Conservation (phyloP, 2,329 filamentous ascomycete species). For the Penicillium sp. region DNA sequence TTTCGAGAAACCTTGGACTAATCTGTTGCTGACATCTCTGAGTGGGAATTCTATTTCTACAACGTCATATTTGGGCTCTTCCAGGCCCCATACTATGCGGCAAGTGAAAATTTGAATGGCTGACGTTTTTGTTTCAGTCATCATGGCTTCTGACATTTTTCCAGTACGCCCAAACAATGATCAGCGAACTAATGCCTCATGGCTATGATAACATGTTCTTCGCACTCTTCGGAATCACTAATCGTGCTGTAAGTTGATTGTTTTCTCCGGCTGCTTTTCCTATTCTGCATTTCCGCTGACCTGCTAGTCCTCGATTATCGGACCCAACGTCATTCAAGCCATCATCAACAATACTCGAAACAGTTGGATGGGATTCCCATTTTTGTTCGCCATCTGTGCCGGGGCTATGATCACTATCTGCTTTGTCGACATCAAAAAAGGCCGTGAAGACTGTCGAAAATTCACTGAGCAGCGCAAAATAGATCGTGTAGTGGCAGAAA, state of each 20-base stretch:
- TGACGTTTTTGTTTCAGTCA: neutral
- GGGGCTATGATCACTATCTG: slow-evolving; percentile 41
- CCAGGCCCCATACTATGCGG: slow-evolving; percentile 45
- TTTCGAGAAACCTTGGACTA: too few species aligned
- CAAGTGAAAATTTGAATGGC: slow-evolving; percentile 14
- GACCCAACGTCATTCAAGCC: slow-evolving; percentile 45
- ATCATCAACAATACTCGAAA: slow-evolving; percentile 46
- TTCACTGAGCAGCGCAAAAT: slow-evolving; percentile 40
- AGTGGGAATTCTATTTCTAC: slow-evolving; percentile 48
- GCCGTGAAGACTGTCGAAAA: slow-evolving; percentile 38
- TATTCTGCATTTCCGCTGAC: neutral
- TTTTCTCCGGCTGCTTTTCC: neutral
- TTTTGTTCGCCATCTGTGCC: slow-evolving; percentile 41
- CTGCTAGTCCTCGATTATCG: slow-evolving; percentile 45
- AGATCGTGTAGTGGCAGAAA: slow-evolving; percentile 29
- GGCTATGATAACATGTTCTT: slow-evolving; percentile 50
- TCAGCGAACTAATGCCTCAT: slow-evolving; percentile 44
- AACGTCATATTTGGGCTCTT: slow-evolving; percentile 46
- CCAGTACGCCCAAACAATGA: slow-evolving; percentile 47
- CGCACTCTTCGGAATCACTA: slow-evolving; percentile 46
- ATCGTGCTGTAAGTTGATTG: slow-evolving; percentile 39
- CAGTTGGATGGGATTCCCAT: slow-evolving; percentile 48
- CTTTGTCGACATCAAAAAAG: slow-evolving; percentile 45
- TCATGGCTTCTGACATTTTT: neutral
- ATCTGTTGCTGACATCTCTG: slow-evolving; percentile 2